Base-by-base conservation (phyloP, 2,329 filamentous ascomycete genomes). In the Aspergillus uvarum region DNA sequence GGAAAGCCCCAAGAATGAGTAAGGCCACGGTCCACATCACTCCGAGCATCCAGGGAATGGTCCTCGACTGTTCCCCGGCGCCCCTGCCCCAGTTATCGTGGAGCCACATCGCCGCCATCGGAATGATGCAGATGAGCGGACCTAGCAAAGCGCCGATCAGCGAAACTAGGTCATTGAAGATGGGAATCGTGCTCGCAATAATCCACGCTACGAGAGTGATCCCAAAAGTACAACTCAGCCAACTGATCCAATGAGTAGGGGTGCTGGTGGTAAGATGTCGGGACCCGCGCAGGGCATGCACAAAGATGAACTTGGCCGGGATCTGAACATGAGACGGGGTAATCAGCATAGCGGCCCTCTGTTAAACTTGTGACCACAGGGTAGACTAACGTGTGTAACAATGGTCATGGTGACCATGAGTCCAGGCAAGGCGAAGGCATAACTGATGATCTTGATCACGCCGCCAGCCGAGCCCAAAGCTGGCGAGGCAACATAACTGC, bases 381-480 rank as follows among this genome's bases (percentile, higher is more conserved):
- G 21, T 4, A 11, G 2, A 12, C 54, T 52, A 57, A 63, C 63
- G 51, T 67, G 64, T 4, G 53, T 59, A 19, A 68, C 50, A 48
- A 66, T 60, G 14, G 59, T 60, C 42, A 51, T 61, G 0, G 61
- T 62, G 49, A 71, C 66, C 49, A 72, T 56, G 49, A 77, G 56
- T 0, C 70, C 70, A 1, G 67, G 67, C 19, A 72, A 54, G 1
- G 67, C 70, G n/a, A 72, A 54, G 12, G 77, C 79, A 56, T 80
- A 81, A 54, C 70, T 70, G 19, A 79, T 67, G 57, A 74, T 79
- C 69, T 81, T 80, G 53, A 81, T 69, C 0, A 67, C 47, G 0
- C 35, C 10, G 1, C 79, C 79, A 1, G 79, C 79, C 29, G 76
- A 79, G 1, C 78, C 79, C 2, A 82, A 71, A 0, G 78, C 77